Evolutionary conservation across 495 filamentous ascomycete species (phyloP), one percentile per base, ranked within the genome.

Genomic region (Aspergillus nanangensis): DNA sequence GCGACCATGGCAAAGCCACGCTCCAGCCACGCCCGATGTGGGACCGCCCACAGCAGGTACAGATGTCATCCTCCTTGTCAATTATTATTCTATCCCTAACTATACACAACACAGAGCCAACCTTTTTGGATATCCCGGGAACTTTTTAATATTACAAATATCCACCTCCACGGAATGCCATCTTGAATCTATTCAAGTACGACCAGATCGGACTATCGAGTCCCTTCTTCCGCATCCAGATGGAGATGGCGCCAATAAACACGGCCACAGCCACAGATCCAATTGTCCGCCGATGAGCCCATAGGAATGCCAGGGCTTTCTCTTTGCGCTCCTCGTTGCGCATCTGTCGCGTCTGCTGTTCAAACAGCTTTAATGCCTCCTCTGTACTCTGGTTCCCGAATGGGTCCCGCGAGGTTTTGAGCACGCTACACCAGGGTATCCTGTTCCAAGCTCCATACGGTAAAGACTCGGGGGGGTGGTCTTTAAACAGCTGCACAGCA

Each of bases 401-500:
- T 5, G 65, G 62, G 41, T 75, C 67, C 8, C 79, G 73, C 0
- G 85, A 83, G 0, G 91, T 94, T 58, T 95, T 95, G 25, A 98
- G 75, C 2, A 94, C 89, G 54, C 89, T 95, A 57, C 75, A 75
- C 20, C 58, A 53, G 2, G 89, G 87, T 32, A 98, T 82, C 20
- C 53, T 63, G 40, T 71, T 67, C 92, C 94, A 97, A 17, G 76
- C 70, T 13, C 67, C 61, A 32, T 55, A 61, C 4, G 75, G 78
- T 34, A 98, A 63, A 1, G 67, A 69, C 59, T 90, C 84, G 1
- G 93, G 94, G 9, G 92, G 91, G 50, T 86, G 68, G 3, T 67
- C 55, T 5, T 70, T 55, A 64, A 85, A 86, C 0, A 96, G 74
- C 18, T 51, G 40, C 4, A 78, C 67, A 11, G 94, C 83, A 21